Conservation (phyloP, 2,329 filamentous ascomycete genomes). For the Daldinia sp. region DNA sequence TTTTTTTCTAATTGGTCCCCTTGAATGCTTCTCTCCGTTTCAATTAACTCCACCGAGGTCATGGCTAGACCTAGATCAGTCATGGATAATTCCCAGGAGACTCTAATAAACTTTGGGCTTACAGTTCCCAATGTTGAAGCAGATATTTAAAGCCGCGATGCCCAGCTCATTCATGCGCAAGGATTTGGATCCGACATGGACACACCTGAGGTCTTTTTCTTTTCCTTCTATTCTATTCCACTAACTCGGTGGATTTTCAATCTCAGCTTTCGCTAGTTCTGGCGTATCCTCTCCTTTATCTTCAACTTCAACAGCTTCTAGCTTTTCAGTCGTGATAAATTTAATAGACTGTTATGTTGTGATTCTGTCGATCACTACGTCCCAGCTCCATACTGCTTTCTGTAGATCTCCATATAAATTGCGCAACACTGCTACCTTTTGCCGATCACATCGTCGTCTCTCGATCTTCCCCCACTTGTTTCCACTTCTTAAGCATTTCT, state of each 20-base stretch:
- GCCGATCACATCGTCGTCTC: constrained; percentile 27
- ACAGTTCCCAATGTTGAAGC: constrained; percentile 13
- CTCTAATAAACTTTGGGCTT: constrained; percentile 22
- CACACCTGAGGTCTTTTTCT: neutral
- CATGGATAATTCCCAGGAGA: constrained; percentile 13
- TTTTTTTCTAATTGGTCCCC: constrained; percentile 35
- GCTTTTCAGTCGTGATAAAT: constrained; percentile 18
- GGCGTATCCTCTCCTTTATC: constrained; percentile 1
- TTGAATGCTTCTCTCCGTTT: constrained; percentile 35
- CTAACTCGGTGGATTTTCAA: neutral
- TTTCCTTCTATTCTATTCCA: neutral
- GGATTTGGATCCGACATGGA: constrained; percentile 12
- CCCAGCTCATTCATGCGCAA: constrained; percentile 19
- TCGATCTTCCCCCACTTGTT: constrained; percentile 32
- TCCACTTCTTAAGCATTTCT: constrained; percentile 22
- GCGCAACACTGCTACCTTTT: constrained; percentile 20
- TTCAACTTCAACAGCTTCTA: constrained; percentile 20
- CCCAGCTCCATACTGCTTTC: neutral
- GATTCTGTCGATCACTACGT: constrained; percentile 12
- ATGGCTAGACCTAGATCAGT: constrained; percentile 23
- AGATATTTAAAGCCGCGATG: constrained; percentile 30
- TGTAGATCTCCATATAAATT: constrained; percentile 23
- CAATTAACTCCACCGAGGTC: constrained; percentile 33
- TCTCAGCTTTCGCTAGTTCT: neutral
- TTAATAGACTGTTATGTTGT: constrained; percentile 11